A percentile compares a stretch with the other conserved stretches of the same genome.
These are phyloP conservation scores for Globisporangium solare DNA, from an alignment of 352 stramenopile species.

Conservation along the genomic window DNA sequence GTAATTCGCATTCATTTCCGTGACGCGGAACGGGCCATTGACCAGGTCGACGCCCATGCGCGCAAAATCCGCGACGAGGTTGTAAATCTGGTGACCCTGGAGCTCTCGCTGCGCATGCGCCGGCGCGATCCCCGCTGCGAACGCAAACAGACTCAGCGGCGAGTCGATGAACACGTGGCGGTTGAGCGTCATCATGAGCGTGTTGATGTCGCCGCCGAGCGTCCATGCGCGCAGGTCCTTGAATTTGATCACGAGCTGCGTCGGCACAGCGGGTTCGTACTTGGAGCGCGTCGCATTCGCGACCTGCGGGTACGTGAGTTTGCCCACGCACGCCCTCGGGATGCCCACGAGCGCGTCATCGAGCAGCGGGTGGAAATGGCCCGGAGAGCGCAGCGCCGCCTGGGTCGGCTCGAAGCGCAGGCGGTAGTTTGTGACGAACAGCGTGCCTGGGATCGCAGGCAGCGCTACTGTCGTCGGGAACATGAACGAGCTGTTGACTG, in stretches of 20 bases:
- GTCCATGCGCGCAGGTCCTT: conserved; percentile 74
- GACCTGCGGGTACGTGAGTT: conserved; percentile 66
- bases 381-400: conserved; percentile 28
- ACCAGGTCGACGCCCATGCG: conserved; percentile 63
- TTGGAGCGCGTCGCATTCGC: conserved; percentile 22
- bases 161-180: conserved; percentile 72
- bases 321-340: conserved; percentile 53
- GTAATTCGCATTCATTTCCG: conserved; percentile 63
- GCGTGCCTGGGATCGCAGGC: conserved; percentile 43
- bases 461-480: conserved; percentile 43
- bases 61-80: conserved; percentile 62
- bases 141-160: conserved; percentile 66
- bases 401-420: conserved; percentile 69
- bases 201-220: conserved; percentile 50
- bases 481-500: conserved; percentile 45
- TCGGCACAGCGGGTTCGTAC: conserved; percentile 31
- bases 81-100: conserved; percentile 55
- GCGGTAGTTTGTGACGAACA: conserved; percentile 65
- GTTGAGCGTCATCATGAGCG: conserved; percentile 68
- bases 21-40: conserved; percentile 41
- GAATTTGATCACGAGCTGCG: conserved; percentile 73
- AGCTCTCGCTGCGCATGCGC: conserved; percentile 22
- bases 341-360: conserved; percentile 59
- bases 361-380: conserved; percentile 52
- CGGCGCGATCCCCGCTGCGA: conserved; percentile 22